Conservation (phyloP, 2,329 filamentous ascomycete species). For the Trichoderma guizhouense region DNA sequence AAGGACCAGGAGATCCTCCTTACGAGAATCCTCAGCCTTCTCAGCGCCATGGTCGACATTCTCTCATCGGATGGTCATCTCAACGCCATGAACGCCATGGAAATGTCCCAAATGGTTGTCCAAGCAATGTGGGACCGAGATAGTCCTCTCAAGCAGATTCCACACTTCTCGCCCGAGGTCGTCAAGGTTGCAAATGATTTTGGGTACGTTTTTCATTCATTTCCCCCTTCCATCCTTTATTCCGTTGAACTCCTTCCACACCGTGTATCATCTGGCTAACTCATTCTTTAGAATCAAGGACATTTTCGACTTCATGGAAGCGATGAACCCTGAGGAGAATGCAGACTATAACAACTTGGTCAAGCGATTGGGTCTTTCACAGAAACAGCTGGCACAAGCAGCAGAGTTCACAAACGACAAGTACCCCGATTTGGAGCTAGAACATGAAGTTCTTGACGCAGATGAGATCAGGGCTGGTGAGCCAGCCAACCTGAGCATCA, state of each 20-base stretch:
- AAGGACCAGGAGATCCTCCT: conserved; percentile 93
- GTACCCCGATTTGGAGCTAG: conserved; percentile 91
- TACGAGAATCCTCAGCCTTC: conserved; percentile 76
- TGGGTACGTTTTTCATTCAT: conserved; percentile 49
- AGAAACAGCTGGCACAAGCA: conserved; percentile 81
- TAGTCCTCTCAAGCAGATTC: conserved; percentile 94
- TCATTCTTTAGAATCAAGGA: conserved; percentile 68
- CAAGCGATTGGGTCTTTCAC: conserved; percentile 72
- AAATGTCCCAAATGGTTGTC: conserved; percentile 98
- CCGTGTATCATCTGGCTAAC: conserved; percentile 15
- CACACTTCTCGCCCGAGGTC: conserved; percentile 81
- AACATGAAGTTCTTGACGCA: conserved; percentile 79
- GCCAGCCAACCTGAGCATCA: conserved; percentile 77
- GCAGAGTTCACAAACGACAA: conserved; percentile 94
- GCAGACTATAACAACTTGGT: conserved; percentile 74
- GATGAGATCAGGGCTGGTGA: conserved; percentile 77
- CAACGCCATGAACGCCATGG: conserved; percentile 98
- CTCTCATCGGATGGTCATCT: conserved; percentile 92
- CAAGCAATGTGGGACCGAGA: conserved; percentile 99
- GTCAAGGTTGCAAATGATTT: conserved; percentile 79
- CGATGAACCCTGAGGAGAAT: conserved; percentile 95
- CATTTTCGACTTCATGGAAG: conserved; percentile 97
- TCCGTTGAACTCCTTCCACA: background rate
- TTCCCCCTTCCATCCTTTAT: background rate
- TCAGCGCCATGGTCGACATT: conserved; percentile 92